Evolutionary conservation across 805 yeast genomes (phyloP).

Genomic region (Kodamaea leandrae): DNA sequence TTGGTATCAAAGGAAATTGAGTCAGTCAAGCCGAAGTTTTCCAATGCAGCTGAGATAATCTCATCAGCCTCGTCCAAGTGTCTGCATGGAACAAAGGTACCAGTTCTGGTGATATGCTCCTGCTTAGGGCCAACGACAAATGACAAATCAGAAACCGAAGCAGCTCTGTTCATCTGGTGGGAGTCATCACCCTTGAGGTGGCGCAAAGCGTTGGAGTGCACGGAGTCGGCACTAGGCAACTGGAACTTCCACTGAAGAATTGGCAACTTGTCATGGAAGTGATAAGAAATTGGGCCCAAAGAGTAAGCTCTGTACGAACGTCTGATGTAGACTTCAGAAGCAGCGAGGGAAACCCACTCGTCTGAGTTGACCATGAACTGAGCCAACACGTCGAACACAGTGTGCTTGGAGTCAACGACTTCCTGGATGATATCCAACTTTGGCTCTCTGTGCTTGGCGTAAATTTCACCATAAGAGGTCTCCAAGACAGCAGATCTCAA

Average conservation of each 20-base stretch:
- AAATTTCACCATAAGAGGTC: slow-evolving; percentile 81
- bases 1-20: slow-evolving; percentile 36
- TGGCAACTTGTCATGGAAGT: slow-evolving; percentile 55
- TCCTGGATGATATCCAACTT: slow-evolving; percentile 77
- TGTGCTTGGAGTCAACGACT: slow-evolving; percentile 93
- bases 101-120: slow-evolving; percentile 65
- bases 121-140: slow-evolving; percentile 71
- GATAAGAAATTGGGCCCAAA: slow-evolving; percentile 71
- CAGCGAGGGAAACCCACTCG: slow-evolving; percentile 89
- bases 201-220: slow-evolving; percentile 72
- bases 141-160: slow-evolving; percentile 89
- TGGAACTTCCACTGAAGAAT: slow-evolving; percentile 86
- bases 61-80: slow-evolving; percentile 92
- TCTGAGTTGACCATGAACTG: slow-evolving; percentile 85
- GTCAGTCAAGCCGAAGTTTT: slow-evolving; percentile 54
- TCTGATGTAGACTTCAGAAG: slow-evolving; percentile 93
- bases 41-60: slow-evolving; percentile 70
- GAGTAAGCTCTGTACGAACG: slow-evolving; percentile 97
- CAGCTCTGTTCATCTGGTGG: slow-evolving; percentile 68
- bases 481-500: slow-evolving; percentile 88
- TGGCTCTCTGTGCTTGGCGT: slow-evolving; percentile 77
- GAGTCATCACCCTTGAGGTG: slow-evolving; percentile 41
- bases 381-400: slow-evolving; percentile 92
- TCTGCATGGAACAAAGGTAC: slow-evolving; percentile 74
- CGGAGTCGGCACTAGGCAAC: slow-evolving; percentile 67